Conservation (phyloP, 441 rosid genomes). For the Raphanus hybrid region DNA sequence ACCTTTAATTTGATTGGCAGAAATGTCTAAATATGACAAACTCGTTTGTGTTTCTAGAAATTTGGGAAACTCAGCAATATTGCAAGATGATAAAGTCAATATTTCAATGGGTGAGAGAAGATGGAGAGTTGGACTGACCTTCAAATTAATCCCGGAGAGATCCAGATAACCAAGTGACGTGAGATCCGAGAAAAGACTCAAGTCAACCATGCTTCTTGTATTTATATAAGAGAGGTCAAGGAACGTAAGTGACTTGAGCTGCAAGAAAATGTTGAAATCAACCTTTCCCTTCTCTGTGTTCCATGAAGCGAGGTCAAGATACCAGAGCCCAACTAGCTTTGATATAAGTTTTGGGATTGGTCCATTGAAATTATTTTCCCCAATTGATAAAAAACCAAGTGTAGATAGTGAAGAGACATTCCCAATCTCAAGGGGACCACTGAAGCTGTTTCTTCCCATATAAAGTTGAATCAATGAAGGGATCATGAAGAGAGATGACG, state of each 20-base stretch:
- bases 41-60: neutral
- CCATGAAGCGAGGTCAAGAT: constrained; percentile 18
- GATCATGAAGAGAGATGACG: constrained; percentile 10
- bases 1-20: neutral
- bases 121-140: constrained; percentile 1
- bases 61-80: constrained; percentile 1
- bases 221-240: constrained; percentile 18
- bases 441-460: constrained; percentile 5
- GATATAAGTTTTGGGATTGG: constrained; percentile 16
- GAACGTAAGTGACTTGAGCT: neutral
- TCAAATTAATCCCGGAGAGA: constrained; percentile 1
- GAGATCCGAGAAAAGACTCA: neutral
- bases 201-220: neutral
- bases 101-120: constrained; percentile 6
- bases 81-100: constrained; percentile 3
- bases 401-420: constrained; percentile 17
- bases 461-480: neutral
- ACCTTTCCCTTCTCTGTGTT: neutral
- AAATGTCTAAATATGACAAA: constrained; percentile 8
- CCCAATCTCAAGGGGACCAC: constrained; percentile 29
- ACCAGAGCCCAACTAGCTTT: neutral
- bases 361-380: constrained; percentile 26
- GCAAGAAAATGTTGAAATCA: constrained; percentile 20
- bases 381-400: neutral
- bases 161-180: neutral